Base-by-base conservation (phyloP, 2,329 filamentous ascomycete species). In the Neocatenulostroma microsporum region DNA sequence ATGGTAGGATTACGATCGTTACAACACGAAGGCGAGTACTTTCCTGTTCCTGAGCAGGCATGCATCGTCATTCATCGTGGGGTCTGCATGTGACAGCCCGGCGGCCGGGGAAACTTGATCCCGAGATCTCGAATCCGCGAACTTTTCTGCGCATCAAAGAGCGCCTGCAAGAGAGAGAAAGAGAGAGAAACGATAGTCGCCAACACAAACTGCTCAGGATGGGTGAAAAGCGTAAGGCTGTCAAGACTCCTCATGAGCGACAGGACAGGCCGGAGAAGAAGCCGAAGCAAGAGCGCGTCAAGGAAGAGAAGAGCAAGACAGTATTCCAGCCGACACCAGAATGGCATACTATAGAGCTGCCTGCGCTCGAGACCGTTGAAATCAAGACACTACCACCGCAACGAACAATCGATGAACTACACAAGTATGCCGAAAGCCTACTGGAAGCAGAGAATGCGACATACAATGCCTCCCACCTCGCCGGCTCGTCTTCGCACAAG, bases 401-500 rank as follows among this genome's bases (percentile, higher is more conserved):
- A 27, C 63, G 69, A 40, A 55, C 75, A 14, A 60, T 80, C 41
- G 70, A 78, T 29, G 71, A 70, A 30, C 57, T 80, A 12, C 67
- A 85, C 53, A 65, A 77, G 11, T 78, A 94, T 59, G 87, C 86
- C 3, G 75, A 77, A 43, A 69, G 73, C 8, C 69, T 96, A 5
- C 67, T 96, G 14, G 80, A 93, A 36, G 70, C 77, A 17, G 91
- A 98, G 56, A 82, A 82, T 43, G 71, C 76, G 26, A 69, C 76
- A 30, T 98, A 95, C 63, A 72, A 73, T 37, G 75, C 78, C 18
- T 80, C 73, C 26, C 71, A 85, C 48, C 68, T 83, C 38, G 78
- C 84, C 5, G 78, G 84, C 34, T 86, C 85, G 18, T 91, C 89
- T 2, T 89, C 88, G 26, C 84, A 93, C 62, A 94, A 88, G 60